Evolutionary conservation across 345 rosid genomes (phyloP), one percentile per base, ranked within the genome.

Genomic region (Durio zibethinus): DNA sequence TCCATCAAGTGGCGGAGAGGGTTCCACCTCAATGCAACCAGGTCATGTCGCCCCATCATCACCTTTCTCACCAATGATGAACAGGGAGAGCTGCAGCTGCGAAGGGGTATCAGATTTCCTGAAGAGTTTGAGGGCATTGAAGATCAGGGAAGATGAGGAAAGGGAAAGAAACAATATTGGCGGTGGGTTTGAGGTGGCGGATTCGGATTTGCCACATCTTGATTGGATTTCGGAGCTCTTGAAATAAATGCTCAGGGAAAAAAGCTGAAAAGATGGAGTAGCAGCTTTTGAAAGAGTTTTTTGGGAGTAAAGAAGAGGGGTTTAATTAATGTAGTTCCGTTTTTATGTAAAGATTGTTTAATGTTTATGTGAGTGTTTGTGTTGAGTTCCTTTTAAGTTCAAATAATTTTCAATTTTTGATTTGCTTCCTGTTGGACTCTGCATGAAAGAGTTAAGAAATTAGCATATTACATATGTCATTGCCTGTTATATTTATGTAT

Each of bases 201-300:
- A 59, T 42, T 59, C 38, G 2, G 80, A 84, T 66, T 74, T 83
- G 78, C 72, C 83, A 12, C 76, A 84, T 72, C 18, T 88, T 69
- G 91, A 72, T 42, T 88, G 91, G 91, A 83, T 88, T 72, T 74
- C 88, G 1, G 82, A 84, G 68, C 65, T 86, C 83, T 77, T 86
- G 63, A 77, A 86, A 68, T 86, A 73, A 83, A 57, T 71, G 56
- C 27, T 40, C 7, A 7, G 53, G 33, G 16, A 23, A 23, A 45
- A 2, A 67, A 11, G 11, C 52, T 47, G 52, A 47, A 12, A 47
- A 12, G 9, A 9, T 40, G 10, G 40, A 7, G 21, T 31, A 16
- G 18, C 8, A 15, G 36, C 1, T 33, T 33, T 33, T 33, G 36
- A 4, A 33, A 33, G 36, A 33, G 36, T 1, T 33, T 33, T 6